phyloP scores from a whole-genome alignment of 768 basidiomycete genomes.

The Xerocomellus dryophilus region DNA sequence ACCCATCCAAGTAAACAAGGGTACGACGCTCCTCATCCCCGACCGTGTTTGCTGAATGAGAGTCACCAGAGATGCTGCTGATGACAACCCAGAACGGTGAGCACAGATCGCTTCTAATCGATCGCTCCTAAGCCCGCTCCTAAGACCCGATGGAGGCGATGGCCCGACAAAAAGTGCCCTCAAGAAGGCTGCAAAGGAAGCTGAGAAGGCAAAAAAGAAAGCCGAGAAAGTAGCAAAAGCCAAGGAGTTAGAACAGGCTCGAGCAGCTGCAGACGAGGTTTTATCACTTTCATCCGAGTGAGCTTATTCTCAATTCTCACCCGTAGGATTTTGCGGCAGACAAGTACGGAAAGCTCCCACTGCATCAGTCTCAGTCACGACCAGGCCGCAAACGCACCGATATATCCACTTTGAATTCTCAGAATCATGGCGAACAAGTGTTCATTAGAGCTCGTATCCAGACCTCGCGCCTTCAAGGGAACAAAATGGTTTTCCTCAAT shows the following conservation, averaged over 20 bases:
- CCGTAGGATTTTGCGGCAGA: constrained; percentile 69
- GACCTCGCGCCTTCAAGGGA: constrained; percentile 87
- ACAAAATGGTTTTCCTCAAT: constrained; percentile 93
- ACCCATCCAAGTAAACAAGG: background rate
- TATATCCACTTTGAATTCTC: constrained; percentile 60
- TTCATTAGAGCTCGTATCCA: constrained; percentile 88
- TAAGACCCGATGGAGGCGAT: constrained; percentile 29
- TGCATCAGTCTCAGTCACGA: constrained; percentile 89
- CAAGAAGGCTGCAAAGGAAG: constrained; percentile 89
- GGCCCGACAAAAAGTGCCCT: constrained; percentile 83
- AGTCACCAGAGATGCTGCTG: constrained; percentile 4
- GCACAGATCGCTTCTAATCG: background rate
- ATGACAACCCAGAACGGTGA: constrained; percentile 13
- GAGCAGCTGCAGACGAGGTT: constrained; percentile 59
- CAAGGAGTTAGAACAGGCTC: constrained; percentile 70
- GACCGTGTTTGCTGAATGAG: background rate
- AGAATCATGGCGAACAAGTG: constrained; percentile 69
- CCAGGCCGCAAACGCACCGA: constrained; percentile 56
- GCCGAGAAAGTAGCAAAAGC: constrained; percentile 82
- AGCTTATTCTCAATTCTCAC: constrained; percentile 3
- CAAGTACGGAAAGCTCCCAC: constrained; percentile 83
- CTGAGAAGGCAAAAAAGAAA: constrained; percentile 85
- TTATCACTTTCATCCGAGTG: constrained; percentile 34
- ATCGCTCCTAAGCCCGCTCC: background rate
- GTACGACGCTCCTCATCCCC: background rate